Conservation (phyloP, 73 alveolate genomes). For the Diophrys sp. region DNA sequence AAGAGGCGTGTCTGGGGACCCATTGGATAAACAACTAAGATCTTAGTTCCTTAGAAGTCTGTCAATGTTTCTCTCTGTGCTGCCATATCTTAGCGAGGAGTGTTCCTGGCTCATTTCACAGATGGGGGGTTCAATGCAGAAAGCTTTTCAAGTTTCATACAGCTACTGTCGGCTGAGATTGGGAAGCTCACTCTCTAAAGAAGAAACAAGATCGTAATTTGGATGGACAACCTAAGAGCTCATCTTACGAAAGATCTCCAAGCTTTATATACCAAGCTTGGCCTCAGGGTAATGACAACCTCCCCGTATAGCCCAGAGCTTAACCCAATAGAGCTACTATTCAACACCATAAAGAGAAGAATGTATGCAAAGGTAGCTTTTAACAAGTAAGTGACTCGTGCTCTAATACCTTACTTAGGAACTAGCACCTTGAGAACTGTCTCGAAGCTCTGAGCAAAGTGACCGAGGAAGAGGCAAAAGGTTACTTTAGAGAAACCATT, state of each 20-base stretch:
- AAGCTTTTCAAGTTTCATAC: background rate
- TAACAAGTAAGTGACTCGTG: background rate
- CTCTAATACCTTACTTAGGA: background rate
- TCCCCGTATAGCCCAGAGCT: constrained; percentile 2
- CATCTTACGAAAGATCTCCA: background rate
- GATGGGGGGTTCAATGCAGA: background rate
- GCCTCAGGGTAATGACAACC: background rate
- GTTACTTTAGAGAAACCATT: background rate
- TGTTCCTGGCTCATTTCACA: background rate
- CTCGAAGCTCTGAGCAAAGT: background rate
- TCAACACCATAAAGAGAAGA: background rate
- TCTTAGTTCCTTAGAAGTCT: background rate
- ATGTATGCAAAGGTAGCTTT: background rate
- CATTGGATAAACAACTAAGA: background rate
- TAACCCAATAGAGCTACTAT: constrained; percentile 1
- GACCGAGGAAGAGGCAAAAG: background rate
- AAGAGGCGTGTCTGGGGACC: background rate
- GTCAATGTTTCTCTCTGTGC: background rate
- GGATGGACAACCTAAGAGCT: constrained; percentile 9
- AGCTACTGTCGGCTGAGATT: background rate
- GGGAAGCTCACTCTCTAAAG: background rate
- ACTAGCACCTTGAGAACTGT: background rate
- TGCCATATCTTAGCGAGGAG: background rate
- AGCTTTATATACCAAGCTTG: background rate
- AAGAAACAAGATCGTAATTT: background rate